Conservation (phyloP, 2,329 filamentous ascomycete species). For the Cytospora mali region DNA sequence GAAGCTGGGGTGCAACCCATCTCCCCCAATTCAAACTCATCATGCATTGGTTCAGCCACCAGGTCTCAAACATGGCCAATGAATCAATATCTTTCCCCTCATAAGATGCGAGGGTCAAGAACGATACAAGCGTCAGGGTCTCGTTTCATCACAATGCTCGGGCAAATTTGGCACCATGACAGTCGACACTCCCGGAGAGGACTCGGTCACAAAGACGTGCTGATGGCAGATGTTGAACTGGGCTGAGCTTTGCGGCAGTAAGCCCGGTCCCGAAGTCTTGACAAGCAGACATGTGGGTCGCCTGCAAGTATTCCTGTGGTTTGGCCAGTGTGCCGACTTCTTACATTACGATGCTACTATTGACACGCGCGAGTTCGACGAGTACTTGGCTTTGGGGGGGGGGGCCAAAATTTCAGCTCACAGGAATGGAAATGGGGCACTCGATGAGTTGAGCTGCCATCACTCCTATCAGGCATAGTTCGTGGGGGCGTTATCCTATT, state of each 20-base stretch:
- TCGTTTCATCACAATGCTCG: not conserved
- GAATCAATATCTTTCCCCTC: not conserved
- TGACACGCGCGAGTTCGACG: not conserved
- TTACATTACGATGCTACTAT: not conserved
- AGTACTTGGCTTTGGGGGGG: too few relatives aligned
- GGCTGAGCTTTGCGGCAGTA: not conserved
- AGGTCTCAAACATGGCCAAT: not conserved
- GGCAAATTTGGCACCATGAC: not conserved
- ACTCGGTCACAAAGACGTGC: not conserved
- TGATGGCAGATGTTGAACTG: not conserved
- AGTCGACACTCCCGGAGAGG: not conserved
- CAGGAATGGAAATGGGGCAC: not conserved
- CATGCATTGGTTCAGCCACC: not conserved
- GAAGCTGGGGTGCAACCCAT: not conserved
- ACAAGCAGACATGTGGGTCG: conserved; percentile 38
- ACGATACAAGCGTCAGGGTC: not conserved
- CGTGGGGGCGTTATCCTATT: not conserved
- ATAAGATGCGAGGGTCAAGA: not conserved
- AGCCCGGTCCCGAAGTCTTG: not conserved
- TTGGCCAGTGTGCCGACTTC: conserved; percentile 52
- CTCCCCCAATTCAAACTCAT: not conserved
- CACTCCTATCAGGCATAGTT: not conserved
- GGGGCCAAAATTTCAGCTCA: not conserved
- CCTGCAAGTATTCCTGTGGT: conserved; percentile 62
- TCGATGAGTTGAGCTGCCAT: not conserved